Base-by-base conservation (phyloP, 441 rosid genomes). In the Pelargonium citronellum region DNA sequence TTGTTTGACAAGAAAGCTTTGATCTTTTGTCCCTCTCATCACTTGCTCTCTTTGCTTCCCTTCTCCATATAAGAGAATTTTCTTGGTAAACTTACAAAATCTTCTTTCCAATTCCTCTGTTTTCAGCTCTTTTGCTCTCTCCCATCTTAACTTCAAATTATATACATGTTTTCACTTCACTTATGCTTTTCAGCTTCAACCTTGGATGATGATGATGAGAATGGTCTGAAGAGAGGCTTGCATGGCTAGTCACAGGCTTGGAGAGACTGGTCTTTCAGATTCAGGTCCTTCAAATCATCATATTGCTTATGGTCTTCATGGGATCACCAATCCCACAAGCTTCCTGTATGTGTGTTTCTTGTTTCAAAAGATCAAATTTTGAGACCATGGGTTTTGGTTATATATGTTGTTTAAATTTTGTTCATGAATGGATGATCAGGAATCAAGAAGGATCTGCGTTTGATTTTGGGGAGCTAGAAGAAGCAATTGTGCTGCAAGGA, bases 391-490 rank as follows among this genome's bases (percentile, higher is more conserved):
- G 64, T 19, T 58, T 58, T 58, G 64, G 10, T 22, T 58, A 7
- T 30, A 30, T 30, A 2, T 20, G 27, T 7, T 58, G 64, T 20
- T 19, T 27, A 10, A 58, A 20, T 58, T 20, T 37, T 37, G 41
- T 37, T 37, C 41, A 37, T 37, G 41, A 37, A 37, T 37, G 41
- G 27, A 19, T 15, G 47, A 7, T 67, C 87, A 91, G 97, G 13
- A 85, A 86, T 75, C 98, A 90, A 78, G 89, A 81, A 79, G 93
- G 89, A 74, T 77, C 98, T 69, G 75, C 91, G 63, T 95, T 95
- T 78, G 97, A 88, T 82, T 93, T 91, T 69, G 98, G 98, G 70
- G 97, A 89, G 87, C 91, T 93, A 24, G 97, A 93, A 81, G 98
- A 91, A 81, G 98, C 96, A 75, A 90, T 95, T 68, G 91, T 89